Conservation (phyloP, 2,329 filamentous ascomycete genomes). For the Colletotrichum lini region DNA sequence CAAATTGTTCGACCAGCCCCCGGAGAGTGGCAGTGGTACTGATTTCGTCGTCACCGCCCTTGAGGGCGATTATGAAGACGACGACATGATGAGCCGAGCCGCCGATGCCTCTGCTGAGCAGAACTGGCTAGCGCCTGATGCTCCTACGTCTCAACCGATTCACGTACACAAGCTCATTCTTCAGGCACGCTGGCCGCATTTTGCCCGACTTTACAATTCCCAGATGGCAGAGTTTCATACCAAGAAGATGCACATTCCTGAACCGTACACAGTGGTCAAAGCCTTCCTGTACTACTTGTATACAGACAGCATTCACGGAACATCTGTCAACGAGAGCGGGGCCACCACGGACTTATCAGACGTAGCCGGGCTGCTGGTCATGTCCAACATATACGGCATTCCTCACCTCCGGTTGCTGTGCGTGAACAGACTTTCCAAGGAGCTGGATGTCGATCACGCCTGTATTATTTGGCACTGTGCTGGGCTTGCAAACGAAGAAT, state of each 20-base stretch:
- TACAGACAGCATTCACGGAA: constrained; percentile 86
- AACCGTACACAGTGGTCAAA: constrained; percentile 93
- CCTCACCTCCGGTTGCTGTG: constrained; percentile 92
- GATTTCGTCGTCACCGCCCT: constrained; percentile 94
- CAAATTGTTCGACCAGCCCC: constrained; percentile 87
- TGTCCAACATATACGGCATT: constrained; percentile 99
- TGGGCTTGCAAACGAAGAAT: constrained; percentile 90
- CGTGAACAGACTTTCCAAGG: constrained; percentile 89
- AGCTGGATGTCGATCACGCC: constrained; percentile 94
- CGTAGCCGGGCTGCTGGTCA: constrained; percentile 93
- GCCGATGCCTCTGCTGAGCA: constrained; percentile 60
- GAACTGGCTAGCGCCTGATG: constrained; percentile 73
- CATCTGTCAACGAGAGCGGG: constrained; percentile 68
- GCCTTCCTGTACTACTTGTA: constrained; percentile 98
- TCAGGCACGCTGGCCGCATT: constrained; percentile 96
- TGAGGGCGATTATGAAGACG: constrained; percentile 80
- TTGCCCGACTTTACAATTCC: constrained; percentile 89
- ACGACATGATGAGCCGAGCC: constrained; percentile 69
- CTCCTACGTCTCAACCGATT: constrained; percentile 83
- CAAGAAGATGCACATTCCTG: constrained; percentile 97
- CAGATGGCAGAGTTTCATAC: constrained; percentile 99
- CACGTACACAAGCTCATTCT: constrained; percentile 96
- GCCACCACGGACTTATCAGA: constrained; percentile 86
- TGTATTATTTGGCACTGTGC: constrained; percentile 98
- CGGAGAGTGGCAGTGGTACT: constrained; percentile 86